Base-by-base conservation (phyloP, 257 asterid genomes). In the Voacanga thouarsii region DNA sequence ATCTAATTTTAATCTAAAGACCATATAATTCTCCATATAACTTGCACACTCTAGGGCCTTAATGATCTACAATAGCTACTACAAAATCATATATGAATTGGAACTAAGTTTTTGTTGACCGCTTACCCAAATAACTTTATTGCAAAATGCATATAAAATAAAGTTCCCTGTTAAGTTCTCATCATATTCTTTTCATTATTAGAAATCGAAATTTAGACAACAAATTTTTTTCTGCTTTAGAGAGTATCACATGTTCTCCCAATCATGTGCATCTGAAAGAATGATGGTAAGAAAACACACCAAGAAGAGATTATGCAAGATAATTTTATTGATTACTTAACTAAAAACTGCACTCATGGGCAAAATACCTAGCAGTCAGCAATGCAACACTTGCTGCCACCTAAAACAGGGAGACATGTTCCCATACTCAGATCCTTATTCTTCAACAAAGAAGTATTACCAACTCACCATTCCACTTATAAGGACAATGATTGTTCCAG, bases 291-390 rank as follows among this genome's bases (percentile, higher is more conserved):
- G 9, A 33, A 33, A 64, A 37, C 43, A 45, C 30, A 47, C 55
- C 0, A 68, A 7, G 39, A 61, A 56, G 4, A 37, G 50, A 47
- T 12, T 43, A 26, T 10, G 37, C 65, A 59, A 26, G 39, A 24
- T 26, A 26, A 24, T 60, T 60, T 26, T 60, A 60, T 60, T 24
- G 67, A 11, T n/a, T 60, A 24, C 18, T 16, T 60, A 10, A 51
- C 23, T 95, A 68, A 95, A 97, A 82, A 95, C n/a, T 93, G 45
- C 99, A 89, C 78, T 93, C 98, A 19, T 98, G 98, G 55, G 98
- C 99, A 88, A 93, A 95, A 89, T 95, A 95, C 86, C 99, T 91
- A 75, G 98, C 99, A 61, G 93, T 95, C 61, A 95, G 88, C 86
- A 95, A 95, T 24, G 98, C 94, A 84, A 87, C 72, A 80, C 97